These are phyloP conservation scores for Bolboschoenoplectus hybrid DNA, from an alignment of 202 grass and related monocot genomes.

Conservation along the genomic window DNA sequence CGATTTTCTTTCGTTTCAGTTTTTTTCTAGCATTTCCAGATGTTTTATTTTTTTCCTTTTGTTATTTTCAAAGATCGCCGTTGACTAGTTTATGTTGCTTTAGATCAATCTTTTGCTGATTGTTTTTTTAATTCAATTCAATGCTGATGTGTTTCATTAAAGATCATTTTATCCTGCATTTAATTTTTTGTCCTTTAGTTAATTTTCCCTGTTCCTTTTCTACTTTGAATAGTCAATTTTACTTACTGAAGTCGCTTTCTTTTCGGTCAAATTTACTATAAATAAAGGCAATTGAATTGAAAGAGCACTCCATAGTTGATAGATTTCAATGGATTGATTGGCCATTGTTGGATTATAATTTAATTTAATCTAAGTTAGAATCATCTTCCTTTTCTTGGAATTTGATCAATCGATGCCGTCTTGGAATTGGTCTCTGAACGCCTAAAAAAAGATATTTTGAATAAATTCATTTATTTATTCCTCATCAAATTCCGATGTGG, in stretches of 20 bases:
- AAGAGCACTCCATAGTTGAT: not conserved
- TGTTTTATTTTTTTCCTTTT: not conserved
- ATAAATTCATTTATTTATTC: not conserved
- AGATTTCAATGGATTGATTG: not conserved
- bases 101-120: not conserved
- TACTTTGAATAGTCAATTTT: not conserved
- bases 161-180: not conserved
- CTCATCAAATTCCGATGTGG: conserved; percentile 5
- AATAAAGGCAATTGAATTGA: not conserved
- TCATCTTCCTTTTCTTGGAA: conserved; percentile 26
- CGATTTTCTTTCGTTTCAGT: not conserved
- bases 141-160: not conserved
- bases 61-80: not conserved
- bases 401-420: conserved; percentile 9
- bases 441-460: not conserved
- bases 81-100: not conserved
- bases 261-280: conserved; percentile 4
- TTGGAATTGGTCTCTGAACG: conserved; percentile 22
- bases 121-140: not conserved
- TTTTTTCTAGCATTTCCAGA: not conserved
- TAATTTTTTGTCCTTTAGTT: not conserved
- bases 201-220: not conserved
- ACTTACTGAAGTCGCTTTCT: not conserved
- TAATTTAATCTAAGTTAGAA: conserved; percentile 3
- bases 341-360: not conserved